Conservation (phyloP, 2,329 filamentous ascomycete species). For the Beauveria australis region DNA sequence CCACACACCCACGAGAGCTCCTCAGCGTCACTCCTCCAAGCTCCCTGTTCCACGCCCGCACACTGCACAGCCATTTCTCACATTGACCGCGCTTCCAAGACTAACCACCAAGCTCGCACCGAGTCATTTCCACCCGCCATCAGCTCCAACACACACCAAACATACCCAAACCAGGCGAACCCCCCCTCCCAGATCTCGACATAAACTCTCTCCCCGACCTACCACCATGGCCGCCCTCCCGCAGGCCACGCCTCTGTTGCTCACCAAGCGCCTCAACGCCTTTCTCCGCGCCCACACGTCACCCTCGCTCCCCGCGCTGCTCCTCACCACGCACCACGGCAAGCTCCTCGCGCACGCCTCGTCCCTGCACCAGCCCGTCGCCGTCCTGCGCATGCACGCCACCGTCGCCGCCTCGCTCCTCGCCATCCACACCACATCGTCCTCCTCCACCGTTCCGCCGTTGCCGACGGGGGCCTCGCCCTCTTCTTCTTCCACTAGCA, state of each 20-base stretch:
- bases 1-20: neutral
- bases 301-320: slow-evolving; percentile 48
- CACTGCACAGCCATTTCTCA: no score
- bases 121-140: no score
- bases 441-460: no score
- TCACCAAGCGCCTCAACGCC: slow-evolving; percentile 56
- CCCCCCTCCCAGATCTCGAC: neutral
- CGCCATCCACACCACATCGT: slow-evolving; percentile 44
- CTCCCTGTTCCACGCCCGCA: neutral
- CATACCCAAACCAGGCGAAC: neutral
- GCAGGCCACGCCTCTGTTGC: slow-evolving; percentile 49
- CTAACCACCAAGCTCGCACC: no score
- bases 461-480: no score
- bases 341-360: slow-evolving; percentile 50
- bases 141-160: neutral
- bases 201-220: neutral
- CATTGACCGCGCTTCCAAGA: no score
- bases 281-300: slow-evolving; percentile 54
- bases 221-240: slow-evolving; percentile 26
- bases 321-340: slow-evolving; percentile 51
- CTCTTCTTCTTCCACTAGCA: no score
- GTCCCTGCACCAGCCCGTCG: slow-evolving; percentile 46
- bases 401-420: slow-evolving; percentile 57
- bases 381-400: slow-evolving; percentile 52
- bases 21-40: neutral